Evolutionary conservation across 352 stramenopile species (phyloP).

Genomic region (Globisporangium acanthophoron): DNA sequence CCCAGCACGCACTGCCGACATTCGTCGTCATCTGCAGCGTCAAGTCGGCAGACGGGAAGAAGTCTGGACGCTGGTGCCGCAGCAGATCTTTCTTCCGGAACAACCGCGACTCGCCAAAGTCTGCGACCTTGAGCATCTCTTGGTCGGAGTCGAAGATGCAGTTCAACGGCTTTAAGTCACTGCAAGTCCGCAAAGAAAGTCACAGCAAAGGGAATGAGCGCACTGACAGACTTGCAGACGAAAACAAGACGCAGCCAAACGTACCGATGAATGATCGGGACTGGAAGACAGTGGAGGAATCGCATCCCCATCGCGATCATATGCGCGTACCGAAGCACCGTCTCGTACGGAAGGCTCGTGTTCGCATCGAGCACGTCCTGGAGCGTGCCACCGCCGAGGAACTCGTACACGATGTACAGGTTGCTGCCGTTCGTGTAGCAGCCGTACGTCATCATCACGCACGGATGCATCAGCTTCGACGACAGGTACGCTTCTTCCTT

Average conservation of each 20-base stretch:
- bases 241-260: background rate
- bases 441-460: slow-evolving; percentile 81
- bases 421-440: slow-evolving; percentile 78
- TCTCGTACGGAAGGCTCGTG: slow-evolving; percentile 49
- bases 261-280: slow-evolving; percentile 73
- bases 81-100: slow-evolving; percentile 60
- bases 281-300: slow-evolving; percentile 63
- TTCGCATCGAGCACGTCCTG: slow-evolving; percentile 64
- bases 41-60: slow-evolving; percentile 56
- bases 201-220: background rate
- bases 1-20: slow-evolving; percentile 78
- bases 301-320: slow-evolving; percentile 82
- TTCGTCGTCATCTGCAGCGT: slow-evolving; percentile 81
- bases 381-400: slow-evolving; percentile 72
- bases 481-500: slow-evolving; percentile 80
- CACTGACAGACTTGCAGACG: no score
- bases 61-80: slow-evolving; percentile 31
- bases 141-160: slow-evolving; percentile 77
- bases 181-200: slow-evolving; percentile 5
- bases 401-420: slow-evolving; percentile 82
- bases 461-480: slow-evolving; percentile 70
- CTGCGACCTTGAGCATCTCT: slow-evolving; percentile 74
- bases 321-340: slow-evolving; percentile 61
- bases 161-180: slow-evolving; percentile 75
- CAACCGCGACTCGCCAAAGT: slow-evolving; percentile 73